A percentile compares a stretch with the other conserved stretches of the same genome.
Evolutionary conservation across 441 rosid genomes (phyloP).

Genomic region (Syzygium malaccense): DNA sequence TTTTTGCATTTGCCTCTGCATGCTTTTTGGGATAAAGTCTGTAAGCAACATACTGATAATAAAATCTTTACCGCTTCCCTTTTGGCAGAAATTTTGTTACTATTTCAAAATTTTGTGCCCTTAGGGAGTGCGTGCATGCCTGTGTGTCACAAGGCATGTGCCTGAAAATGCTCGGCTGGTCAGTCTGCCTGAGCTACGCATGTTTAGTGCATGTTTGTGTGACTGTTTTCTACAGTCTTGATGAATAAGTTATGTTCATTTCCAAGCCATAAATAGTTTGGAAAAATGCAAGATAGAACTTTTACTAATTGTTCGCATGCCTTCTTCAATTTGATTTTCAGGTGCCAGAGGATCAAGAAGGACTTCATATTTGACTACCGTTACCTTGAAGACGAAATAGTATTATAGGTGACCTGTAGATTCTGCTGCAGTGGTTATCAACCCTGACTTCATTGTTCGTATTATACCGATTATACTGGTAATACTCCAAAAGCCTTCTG

Average conservation of each 20-base stretch:
- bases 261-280: background rate
- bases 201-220: background rate
- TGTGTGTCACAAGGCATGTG: background rate
- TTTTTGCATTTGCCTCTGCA: background rate
- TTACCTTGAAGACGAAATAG: conserved; percentile 87
- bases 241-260: background rate
- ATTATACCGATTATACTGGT: background rate
- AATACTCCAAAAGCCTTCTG: background rate
- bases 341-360: conserved; percentile 95
- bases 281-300: background rate
- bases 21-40: background rate
- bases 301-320: background rate
- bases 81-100: background rate
- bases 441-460: background rate
- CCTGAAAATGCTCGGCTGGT: background rate
- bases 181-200: background rate
- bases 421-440: background rate
- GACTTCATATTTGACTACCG: conserved; percentile 94
- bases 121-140: background rate
- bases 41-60: background rate
- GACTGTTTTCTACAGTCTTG: background rate
- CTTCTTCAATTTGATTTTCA: conserved; percentile 22
- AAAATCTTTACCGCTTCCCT: background rate
- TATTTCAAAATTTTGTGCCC: background rate
- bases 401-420: conserved; percentile 19